Base-by-base conservation (phyloP, 1,284 basidiomycete genomes). In the Coniferiporia sulphurascens region DNA sequence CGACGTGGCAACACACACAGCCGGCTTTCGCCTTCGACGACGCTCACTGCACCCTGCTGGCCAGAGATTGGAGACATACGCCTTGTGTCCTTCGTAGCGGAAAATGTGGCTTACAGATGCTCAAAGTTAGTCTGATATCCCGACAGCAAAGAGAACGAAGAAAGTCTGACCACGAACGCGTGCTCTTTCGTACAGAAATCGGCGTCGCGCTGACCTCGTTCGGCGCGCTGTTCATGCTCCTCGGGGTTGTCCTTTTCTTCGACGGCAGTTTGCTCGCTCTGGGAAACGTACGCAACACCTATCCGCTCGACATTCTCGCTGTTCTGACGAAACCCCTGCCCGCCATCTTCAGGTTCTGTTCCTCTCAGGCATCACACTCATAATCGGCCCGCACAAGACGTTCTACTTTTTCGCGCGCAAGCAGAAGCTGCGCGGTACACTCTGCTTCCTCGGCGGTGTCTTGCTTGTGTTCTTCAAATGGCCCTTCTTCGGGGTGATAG, bases 151-250 rank as follows among this genome's bases (percentile, higher is more conserved):
- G 44, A 41, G 10, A 32, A n/a, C 22, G 22, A 4, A 38, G 22
- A 22, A 22, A 54, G 27, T 45, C 51, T 54, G 21, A 52, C 50
- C 43, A 17, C n/a, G 22, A 15, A 19, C 27, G 36, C 32, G 41
- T 52, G 43, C 21, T 35, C 21, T 58, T 19, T 34, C 38, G 9
- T 52, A 41, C 68, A 97, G 94, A 96, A 78, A 95, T 96, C 67
- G 94, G 93, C 64, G 95, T 98, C 55, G 96, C 93, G 55, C 84
- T 99, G 66, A 98, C 96, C 54, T 94, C 96, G n/a, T 97, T 98
- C 67, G 97, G 97, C 62, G 86, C 84, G 46, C 80, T 98, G 64
- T 99, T 99, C 82, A 95, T 98, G 87, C 80, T 98, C 68, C 81
- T 99, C 48, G 97, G 97, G 49, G 86, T 98, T 55, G 82, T 99